Evolutionary conservation across 768 basidiomycete genomes (phyloP), one percentile per base, ranked within the genome.

Genomic region (Trametes meyenii): DNA sequence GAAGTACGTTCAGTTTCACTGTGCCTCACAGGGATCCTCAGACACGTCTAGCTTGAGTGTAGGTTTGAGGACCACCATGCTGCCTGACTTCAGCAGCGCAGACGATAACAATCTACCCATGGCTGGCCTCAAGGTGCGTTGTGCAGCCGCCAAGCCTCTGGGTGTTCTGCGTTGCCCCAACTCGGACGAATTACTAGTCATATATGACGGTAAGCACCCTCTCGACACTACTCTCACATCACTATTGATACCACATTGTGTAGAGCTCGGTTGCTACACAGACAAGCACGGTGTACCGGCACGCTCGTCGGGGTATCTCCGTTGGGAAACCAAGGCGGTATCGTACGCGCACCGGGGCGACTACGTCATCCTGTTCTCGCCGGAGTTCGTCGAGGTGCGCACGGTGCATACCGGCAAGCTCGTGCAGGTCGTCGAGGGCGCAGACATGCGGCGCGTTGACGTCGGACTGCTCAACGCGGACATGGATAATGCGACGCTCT

Each of bases 391-490:
- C 67, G 92, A 94, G 71, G 77, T 94, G 26, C 84, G 92, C 57
- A 78, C 84, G 60, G 75, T 85, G 26, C 73, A 77, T 14, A 88
- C 86, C 1, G 87, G 89, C 4, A 73, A 82, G 52, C 83, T 94
- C 19, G 83, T 87, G n/a, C 92, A 94, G 73, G 89, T 92, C n/a
- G 85, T 94, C 45, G 88, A 91, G 68, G 91, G 81, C 0, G 66
- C 68, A 12, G 89, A 92, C 66, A 81, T 94, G 39, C 84, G 89
- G 24, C 78, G 91, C 29, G 72, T 91, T 50, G 80, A 88, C 70
- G 72, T 75, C 13, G 80, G 78, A 0, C 72, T 67, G 42, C 52
- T 67, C 35, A 61, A 76, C 42, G 73, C 77, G 44, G 67, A 66
- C 16, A 76, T 81, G 33, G 62, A 64, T 45, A 81, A 83, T 52